Base-by-base conservation (phyloP, 139 green algal genomes). In the Gonium pectorale region DNA sequence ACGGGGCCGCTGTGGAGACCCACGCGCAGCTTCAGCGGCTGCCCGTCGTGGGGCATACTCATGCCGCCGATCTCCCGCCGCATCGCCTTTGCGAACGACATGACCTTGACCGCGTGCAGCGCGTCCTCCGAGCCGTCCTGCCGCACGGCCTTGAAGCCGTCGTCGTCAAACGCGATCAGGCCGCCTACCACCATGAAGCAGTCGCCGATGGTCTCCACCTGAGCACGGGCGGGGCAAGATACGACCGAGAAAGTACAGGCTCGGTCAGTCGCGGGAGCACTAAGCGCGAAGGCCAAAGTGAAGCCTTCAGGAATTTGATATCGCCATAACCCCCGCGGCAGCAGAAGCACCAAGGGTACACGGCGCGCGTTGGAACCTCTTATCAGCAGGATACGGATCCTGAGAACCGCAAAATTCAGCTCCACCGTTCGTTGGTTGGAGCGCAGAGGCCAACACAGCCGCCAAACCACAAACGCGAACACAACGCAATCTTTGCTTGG, bases 101-200 rank as follows among this genome's bases (percentile, higher is more conserved):
- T 74, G 19, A 74, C 59, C n/a, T 68, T 33, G 5, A 84, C 66
- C 21, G 87, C 87, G 60, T 91, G 87, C 33, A 87, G 79, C 21
- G 80, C 63, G 63, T 90, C 86, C 78, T 84, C 78, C 35, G 24
- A 13, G 5, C 46, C 70, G 56, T 56, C 68, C 5, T 21, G 43
- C 17, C 75, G 56, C 3, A 84, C 78, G 63, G 52, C 62, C 63
- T 75, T 74, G 62, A 67, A 84, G 31, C 78, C 78, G 78, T 84
- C 78, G 29, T 75, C 33, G 63, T 84, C 78, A 46, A 77, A 64
- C 1, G 44, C 63, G 29, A 71, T 56, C 37, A 78, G 66, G 2
- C 67, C 79, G 21, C 66, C 79, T 3, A 79, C 81, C 44, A 90
- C 89, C 86, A 92, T 86, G 86, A 91, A 92, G 86, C 86, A 92